These are phyloP conservation scores for Wickerhamiella kurtzmanii DNA, from an alignment of 805 yeast species.

Conservation along the genomic window DNA sequence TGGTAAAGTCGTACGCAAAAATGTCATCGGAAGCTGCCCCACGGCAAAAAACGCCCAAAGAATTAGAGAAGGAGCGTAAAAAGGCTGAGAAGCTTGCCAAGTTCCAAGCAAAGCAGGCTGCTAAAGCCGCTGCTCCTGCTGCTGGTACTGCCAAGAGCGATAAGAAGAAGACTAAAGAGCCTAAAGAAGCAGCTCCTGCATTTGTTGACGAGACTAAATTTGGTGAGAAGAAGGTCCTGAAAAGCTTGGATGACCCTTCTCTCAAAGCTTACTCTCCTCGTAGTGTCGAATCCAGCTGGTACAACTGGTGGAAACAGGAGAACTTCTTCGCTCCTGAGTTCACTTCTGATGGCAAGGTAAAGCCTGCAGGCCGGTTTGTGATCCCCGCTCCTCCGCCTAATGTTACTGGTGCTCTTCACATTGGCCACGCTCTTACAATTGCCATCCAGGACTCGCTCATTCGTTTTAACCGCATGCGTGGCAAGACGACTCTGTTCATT, in stretches of 20 bases:
- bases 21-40: conserved; percentile 21
- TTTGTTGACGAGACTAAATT: conserved; percentile 70
- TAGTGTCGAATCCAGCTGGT: conserved; percentile 94
- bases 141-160: conserved; percentile 28
- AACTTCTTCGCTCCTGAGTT: conserved; percentile 84
- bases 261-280: conserved; percentile 88
- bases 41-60: conserved; percentile 50
- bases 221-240: conserved; percentile 83
- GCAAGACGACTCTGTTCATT: conserved; percentile 78
- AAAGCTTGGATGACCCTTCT: conserved; percentile 81
- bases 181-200: conserved; percentile 68
- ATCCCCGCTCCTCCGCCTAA: conserved; percentile 99
- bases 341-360: conserved; percentile 54
- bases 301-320: conserved; percentile 87
- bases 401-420: conserved; percentile 96
- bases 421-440: conserved; percentile 95
- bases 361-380: conserved; percentile 72
- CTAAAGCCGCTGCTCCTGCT: conserved; percentile 29
- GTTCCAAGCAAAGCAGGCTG: conserved; percentile 72
- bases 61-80: conserved; percentile 74
- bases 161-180: conserved; percentile 43
- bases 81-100: conserved; percentile 80
- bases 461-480: conserved; percentile 93
- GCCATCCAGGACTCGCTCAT: conserved; percentile 88
- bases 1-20: background rate